These are phyloP conservation scores for Biancaea sappan DNA, from an alignment of 306 rosid genomes.

Conservation along the genomic window DNA sequence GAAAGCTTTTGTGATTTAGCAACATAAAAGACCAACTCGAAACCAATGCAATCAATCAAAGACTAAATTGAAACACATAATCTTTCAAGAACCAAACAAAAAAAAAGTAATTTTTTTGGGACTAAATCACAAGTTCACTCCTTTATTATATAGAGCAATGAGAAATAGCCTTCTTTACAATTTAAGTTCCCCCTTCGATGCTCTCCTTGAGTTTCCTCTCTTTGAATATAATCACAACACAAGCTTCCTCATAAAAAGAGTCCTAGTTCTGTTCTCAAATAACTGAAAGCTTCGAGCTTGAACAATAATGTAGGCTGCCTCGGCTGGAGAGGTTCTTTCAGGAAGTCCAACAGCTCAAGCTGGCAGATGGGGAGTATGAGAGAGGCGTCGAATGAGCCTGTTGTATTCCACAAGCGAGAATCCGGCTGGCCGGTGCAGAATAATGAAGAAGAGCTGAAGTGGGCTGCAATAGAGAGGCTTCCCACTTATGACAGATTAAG, in stretches of 20 bases:
- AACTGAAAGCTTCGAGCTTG: background rate
- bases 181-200: background rate
- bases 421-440: constrained; percentile 43
- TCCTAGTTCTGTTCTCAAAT: background rate
- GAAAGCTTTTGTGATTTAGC: too few relatives aligned
- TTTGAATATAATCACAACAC: background rate
- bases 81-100: too few relatives aligned
- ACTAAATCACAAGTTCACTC: too few relatives aligned
- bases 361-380: constrained; percentile 55
- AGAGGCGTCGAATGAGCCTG: constrained; percentile 64
- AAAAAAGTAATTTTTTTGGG: too few relatives aligned
- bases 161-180: too few relatives aligned
- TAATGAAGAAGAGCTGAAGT: constrained; percentile 57
- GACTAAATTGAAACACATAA: too few relatives aligned
- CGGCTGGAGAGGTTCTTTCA: constrained; percentile 45
- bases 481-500: constrained; percentile 67
- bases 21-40: too few relatives aligned
- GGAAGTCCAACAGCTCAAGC: constrained; percentile 55
- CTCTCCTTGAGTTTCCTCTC: background rate
- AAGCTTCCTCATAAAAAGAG: background rate
- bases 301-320: constrained; percentile 43
- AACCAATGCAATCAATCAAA: too few relatives aligned
- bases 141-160: too few relatives aligned
- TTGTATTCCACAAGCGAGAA: constrained; percentile 46
- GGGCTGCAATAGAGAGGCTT: constrained; percentile 75